Base-by-base conservation (phyloP, 345 rosid genomes). In the Eucalyptus grandis region DNA sequence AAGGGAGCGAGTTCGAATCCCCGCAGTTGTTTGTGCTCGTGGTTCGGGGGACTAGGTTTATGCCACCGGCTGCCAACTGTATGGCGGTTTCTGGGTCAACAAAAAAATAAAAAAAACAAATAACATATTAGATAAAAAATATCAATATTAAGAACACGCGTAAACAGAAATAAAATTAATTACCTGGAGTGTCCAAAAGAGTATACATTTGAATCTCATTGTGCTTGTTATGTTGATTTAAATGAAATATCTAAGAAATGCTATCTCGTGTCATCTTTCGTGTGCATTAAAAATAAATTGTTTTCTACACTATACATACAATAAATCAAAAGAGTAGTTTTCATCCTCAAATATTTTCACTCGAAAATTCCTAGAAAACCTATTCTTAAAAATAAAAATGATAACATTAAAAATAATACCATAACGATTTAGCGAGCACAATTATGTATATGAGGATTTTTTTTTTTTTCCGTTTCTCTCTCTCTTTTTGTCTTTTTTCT, bases 401-500 rank as follows among this genome's bases (percentile, higher is more conserved):
- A 56, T 56, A 22, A 56, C 30, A 56, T 26, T 11, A 60, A 69
- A 17, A 15, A 65, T 65, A 15, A 65, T 31, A n/a, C 10, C 17
- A n/a, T 65, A n/a, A 14, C 5, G 6, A n/a, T 65, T 65, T 65
- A 3, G 1, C 21, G 3, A 16, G 11, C 5, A n/a, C 2, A n/a
- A n/a, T 65, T 65, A n/a, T 26, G 77, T 67, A 67, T 31, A 0
- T 8, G 80, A 67, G 80, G 80, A 67, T 67, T 67, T 67, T 53
- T 53, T 15, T 53, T 15, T 53, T 53, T 19, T 3, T 51, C 0
- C 8, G 8, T 16, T 3, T 51, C 4, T 19, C 9, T 53, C 5
- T 19, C 24, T 4, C 2, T 13, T 27, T 14, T 2, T n/a, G n/a
- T 14, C 4, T 2, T 7, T 31, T 8, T 24, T 12, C 6, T 13